phyloP scores from a whole-genome alignment of 2,329 filamentous ascomycete species.

The Fusarium goolgardi region DNA sequence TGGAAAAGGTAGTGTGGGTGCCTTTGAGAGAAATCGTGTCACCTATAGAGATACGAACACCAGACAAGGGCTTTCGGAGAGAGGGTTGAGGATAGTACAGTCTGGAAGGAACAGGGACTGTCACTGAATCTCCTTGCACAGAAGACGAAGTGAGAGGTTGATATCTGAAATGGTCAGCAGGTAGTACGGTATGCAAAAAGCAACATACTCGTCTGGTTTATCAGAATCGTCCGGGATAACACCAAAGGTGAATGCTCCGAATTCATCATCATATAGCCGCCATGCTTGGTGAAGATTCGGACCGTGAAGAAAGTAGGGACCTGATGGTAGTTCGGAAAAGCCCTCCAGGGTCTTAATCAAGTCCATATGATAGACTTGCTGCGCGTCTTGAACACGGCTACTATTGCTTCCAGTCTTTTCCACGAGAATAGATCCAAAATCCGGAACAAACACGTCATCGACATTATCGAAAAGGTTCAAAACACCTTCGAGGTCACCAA shows the following conservation, averaged over 20 bases:
- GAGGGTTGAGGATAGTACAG: conserved; percentile 50
- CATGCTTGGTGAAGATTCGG: conserved; percentile 57
- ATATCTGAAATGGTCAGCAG: conserved; percentile 46
- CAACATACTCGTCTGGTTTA: conserved; percentile 44
- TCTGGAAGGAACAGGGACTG: conserved; percentile 54
- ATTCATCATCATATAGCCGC: conserved; percentile 54
- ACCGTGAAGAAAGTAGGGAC: conserved; percentile 56
- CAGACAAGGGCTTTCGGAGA: conserved; percentile 51
- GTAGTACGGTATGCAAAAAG: background rate
- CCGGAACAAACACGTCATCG: conserved; percentile 56
- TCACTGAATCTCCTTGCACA: conserved; percentile 42
- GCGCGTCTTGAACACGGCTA: background rate
- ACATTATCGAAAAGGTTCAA: conserved; percentile 50
- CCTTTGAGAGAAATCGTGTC: conserved; percentile 57
- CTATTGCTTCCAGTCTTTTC: conserved; percentile 51
- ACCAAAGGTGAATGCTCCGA: conserved; percentile 54
- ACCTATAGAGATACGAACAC: conserved; percentile 52
- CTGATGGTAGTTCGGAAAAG: conserved; percentile 51
- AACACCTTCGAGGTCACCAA: conserved; percentile 51
- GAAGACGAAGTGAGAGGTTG: conserved; percentile 47
- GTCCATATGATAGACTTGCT: conserved; percentile 41
- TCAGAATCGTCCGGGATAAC: conserved; percentile 52
- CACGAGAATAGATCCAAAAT: conserved; percentile 54
- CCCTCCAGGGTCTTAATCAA: conserved; percentile 28
- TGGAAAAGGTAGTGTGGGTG: conserved; percentile 66